Percentiles rank a stretch among this genome's conserved stretches.
Evolutionary conservation across 352 stramenopile genomes (phyloP).

Genomic region (Phytophthora constricta): DNA sequence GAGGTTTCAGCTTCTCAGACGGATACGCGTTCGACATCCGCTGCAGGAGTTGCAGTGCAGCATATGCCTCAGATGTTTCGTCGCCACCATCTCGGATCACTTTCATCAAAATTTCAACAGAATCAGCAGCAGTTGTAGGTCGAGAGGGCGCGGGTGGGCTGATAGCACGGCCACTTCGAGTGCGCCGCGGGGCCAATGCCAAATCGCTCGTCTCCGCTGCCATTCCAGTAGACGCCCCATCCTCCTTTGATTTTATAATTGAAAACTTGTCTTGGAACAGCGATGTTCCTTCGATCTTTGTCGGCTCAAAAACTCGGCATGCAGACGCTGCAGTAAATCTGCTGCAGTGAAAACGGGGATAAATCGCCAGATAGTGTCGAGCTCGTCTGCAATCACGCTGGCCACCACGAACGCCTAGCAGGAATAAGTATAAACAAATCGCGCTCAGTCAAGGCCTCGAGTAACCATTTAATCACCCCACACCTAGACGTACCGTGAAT

Average conservation of each 20-base stretch:
- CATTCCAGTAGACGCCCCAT: constrained; percentile 2
- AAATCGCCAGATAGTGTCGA: constrained; percentile 72
- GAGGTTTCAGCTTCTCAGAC: constrained; percentile 66
- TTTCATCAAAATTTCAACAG: constrained; percentile 44
- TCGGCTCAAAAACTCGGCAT: constrained; percentile 80
- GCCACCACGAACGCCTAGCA: constrained; percentile 84
- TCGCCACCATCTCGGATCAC: constrained; percentile 36
- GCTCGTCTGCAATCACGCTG: constrained; percentile 75
- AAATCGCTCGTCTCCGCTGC: constrained; percentile 8
- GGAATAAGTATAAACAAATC: constrained; percentile 9
- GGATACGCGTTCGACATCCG: constrained; percentile 62
- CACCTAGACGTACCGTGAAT: constrained; percentile 61
- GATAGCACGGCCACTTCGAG: constrained; percentile 47
- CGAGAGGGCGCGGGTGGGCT: constrained; percentile 10
- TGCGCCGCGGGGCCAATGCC: constrained; percentile 28
- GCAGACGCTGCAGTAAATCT: constrained; percentile 79
- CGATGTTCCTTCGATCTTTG: constrained; percentile 60
- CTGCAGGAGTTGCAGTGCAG: constrained; percentile 58
- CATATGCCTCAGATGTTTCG: constrained; percentile 48
- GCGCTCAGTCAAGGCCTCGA: constrained; percentile 3
- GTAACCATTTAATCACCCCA: neutral
- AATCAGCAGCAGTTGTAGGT: constrained; percentile 16
- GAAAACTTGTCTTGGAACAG: constrained; percentile 80
- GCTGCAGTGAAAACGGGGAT: constrained; percentile 85
- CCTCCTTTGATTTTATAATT: constrained; percentile 27